phyloP scores from a whole-genome alignment of 2,329 filamentous ascomycete species.

The Cucurbitaria berberidis region DNA sequence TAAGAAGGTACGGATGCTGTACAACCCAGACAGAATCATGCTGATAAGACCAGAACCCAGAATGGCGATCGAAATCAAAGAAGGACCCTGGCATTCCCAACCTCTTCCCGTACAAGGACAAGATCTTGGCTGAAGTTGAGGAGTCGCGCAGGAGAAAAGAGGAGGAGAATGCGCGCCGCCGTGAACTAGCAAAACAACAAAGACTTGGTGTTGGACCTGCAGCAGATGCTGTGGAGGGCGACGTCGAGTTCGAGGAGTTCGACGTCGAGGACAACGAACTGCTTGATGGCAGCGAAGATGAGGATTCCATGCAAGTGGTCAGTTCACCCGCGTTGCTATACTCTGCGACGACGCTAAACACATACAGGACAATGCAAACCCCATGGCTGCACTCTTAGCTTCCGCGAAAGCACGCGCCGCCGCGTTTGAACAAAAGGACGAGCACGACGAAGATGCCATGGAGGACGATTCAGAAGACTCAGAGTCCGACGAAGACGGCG shows the following conservation, averaged over 20 bases:
- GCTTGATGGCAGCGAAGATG: constrained; percentile 59
- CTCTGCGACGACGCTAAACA: constrained; percentile 7
- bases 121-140: constrained; percentile 92
- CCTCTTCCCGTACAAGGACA: constrained; percentile 96
- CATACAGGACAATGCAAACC: constrained; percentile 70
- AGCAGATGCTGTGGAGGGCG: constrained; percentile 47
- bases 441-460: constrained; percentile 64
- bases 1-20: constrained; percentile 67
- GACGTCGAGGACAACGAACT: constrained; percentile 62
- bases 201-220: constrained; percentile 45
- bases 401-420: constrained; percentile 80
- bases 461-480: constrained; percentile 63
- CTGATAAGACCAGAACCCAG: constrained; percentile 71
- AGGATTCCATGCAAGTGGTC: constrained; percentile 64
- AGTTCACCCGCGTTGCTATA: constrained; percentile 6
- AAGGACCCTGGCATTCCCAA: constrained; percentile 99
- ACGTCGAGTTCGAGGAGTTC: constrained; percentile 41
- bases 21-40: neutral
- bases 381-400: constrained; percentile 89
- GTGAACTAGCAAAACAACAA: constrained; percentile 68
- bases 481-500: constrained; percentile 52
- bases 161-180: constrained; percentile 72
- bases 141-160: constrained; percentile 80
- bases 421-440: constrained; percentile 71
- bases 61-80: constrained; percentile 95